Base-by-base conservation (phyloP, 1,139 yeast species). In the Kodamaea suecica region DNA sequence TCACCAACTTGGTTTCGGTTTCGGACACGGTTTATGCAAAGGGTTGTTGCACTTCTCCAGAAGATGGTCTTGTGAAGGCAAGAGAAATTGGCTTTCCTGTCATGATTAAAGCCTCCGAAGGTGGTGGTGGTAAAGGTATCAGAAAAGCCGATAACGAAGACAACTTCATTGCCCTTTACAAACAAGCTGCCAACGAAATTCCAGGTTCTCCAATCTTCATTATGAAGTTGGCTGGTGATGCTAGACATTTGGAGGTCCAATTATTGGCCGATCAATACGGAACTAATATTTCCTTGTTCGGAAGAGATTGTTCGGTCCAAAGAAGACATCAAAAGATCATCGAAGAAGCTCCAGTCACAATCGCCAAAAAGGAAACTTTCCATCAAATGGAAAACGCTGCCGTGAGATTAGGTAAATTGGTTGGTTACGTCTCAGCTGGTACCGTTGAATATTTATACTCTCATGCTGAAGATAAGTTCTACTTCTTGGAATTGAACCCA, bases 51-150 rank as follows among this genome's bases (percentile, higher is more conserved):
- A 64, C 70, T 9, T 70, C 80, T 31, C 90, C 97, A 32, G 94
- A 83, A 55, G 95, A 90, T 53, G 98, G 97, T 43, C 73, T 90
- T 39, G 73, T 52, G 33, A 85, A 84, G 59, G 97, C 97, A 40
- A 77, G 70, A 51, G 61, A 75, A 54, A 90, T 92, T 52, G 97
- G 98, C 2, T 88, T 88, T 72, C 97, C 97, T 29, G 94, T 88
- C 35, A 88, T 88, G 97, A 79, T 88, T 52, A 88, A 88, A 62
- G 97, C 97, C 28, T 86, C 95, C 41, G 97, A 88, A 80, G 97
- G 97, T 73, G 97, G 97, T 66, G 97, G 97, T 71, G 97, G 97
- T 74, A 88, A 88, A 67, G 97, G 97, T 76, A 88, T 88, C 58
- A 81, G 97, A 73, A 86, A 86, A 62, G 96, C 85, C 46, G 95